phyloP scores from a whole-genome alignment of 306 rosid genomes.

The Cucurbita maxima region DNA sequence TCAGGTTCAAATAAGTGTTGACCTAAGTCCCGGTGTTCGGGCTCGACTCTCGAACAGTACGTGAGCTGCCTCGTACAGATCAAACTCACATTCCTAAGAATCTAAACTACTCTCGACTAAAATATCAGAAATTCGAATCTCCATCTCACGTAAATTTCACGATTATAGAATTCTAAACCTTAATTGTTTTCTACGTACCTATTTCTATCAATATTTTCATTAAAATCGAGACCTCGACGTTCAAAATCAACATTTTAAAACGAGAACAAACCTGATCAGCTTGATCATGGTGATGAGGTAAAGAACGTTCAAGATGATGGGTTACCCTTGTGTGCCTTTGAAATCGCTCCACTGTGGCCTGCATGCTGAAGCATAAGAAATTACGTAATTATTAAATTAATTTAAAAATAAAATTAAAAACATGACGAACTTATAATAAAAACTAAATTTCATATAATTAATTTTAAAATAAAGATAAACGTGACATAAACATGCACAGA shows the following conservation, averaged over 20 bases:
- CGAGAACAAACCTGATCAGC: constrained; percentile 18
- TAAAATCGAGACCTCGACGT: neutral
- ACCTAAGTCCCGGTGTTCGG: too few relatives aligned
- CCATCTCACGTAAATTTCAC: too few relatives aligned
- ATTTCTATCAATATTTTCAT: neutral
- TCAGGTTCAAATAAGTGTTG: too few relatives aligned
- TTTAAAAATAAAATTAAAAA: too few relatives aligned
- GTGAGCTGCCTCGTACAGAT: too few relatives aligned
- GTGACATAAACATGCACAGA: neutral
- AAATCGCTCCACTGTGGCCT: constrained; percentile 21
- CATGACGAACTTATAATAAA: neutral
- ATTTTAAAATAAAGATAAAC: neutral
- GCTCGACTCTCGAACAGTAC: too few relatives aligned
- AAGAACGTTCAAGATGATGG: neutral
- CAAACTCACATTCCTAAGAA: too few relatives aligned
- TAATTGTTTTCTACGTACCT: too few relatives aligned
- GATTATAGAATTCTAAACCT: too few relatives aligned
- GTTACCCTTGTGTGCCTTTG: constrained; percentile 16
- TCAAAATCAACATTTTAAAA: neutral
- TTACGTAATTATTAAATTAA: too few relatives aligned
- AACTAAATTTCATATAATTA: neutral
- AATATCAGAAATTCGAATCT: too few relatives aligned
- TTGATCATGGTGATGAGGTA: constrained; percentile 15
- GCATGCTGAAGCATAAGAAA: constrained; percentile 17
- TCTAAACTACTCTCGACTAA: too few relatives aligned